These are phyloP conservation scores for Aspergillus fischeri DNA, from an alignment of 2,329 filamentous ascomycete species.

Conservation along the genomic window DNA sequence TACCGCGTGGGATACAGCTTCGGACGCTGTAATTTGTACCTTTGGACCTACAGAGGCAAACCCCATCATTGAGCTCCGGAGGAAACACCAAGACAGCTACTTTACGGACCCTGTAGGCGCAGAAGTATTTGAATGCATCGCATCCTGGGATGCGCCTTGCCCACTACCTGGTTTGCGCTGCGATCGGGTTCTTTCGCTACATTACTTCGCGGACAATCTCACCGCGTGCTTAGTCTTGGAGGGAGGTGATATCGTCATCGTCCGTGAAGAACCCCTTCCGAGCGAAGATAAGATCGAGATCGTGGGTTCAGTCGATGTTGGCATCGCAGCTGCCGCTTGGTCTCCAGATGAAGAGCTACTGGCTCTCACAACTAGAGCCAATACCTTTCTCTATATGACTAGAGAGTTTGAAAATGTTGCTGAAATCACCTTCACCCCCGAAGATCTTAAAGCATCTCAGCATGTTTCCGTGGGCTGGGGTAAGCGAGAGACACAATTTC, in stretches of 20 bases:
- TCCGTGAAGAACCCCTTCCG: conserved; percentile 65
- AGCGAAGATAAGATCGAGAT: conserved; percentile 86
- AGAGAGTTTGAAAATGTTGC: conserved; percentile 80
- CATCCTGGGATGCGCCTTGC: conserved; percentile 84
- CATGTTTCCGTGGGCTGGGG: conserved; percentile 98
- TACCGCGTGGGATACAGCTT: conserved; percentile 78
- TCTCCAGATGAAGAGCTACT: conserved; percentile 92
- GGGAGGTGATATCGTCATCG: conserved; percentile 84
- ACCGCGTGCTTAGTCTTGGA: conserved; percentile 79
- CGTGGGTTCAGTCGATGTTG: conserved; percentile 86
- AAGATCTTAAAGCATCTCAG: conserved; percentile 81
- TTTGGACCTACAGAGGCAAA: conserved; percentile 73
- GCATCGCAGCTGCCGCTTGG: conserved; percentile 86
- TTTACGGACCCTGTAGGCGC: conserved; percentile 39
- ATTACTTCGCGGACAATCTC: conserved; percentile 77
- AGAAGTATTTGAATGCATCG: conserved; percentile 52
- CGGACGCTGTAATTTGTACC: conserved; percentile 73
- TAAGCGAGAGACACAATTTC: conserved; percentile 96
- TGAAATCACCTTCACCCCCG: conserved; percentile 65
- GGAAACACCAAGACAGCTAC: conserved; percentile 37
- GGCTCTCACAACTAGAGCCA: conserved; percentile 72
- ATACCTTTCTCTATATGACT: conserved; percentile 88
- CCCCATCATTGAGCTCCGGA: conserved; percentile 68
- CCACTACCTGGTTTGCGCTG: conserved; percentile 69
- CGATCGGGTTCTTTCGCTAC: conserved; percentile 73